Evolutionary conservation across 208 protist species (phyloP).

Genomic region (Leishmania tarentolae): DNA sequence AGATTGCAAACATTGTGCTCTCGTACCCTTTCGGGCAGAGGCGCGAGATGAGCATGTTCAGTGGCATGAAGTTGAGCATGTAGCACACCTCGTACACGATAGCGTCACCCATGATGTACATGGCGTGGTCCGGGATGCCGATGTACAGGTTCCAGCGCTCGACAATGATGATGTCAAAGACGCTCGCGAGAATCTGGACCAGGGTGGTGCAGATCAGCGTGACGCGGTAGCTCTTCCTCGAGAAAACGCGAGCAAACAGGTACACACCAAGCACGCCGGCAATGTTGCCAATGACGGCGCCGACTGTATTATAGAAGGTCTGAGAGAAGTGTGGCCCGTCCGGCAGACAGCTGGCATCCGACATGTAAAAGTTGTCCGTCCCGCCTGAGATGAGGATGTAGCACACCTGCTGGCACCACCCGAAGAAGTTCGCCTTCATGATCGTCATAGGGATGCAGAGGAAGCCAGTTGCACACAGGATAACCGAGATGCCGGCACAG

Average conservation of each 20-base stretch:
- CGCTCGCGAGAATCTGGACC: slow-evolving; percentile 40
- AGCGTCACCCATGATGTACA: slow-evolving; percentile 71
- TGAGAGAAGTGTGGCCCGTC: slow-evolving; percentile 50
- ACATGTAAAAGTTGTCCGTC: slow-evolving; percentile 59
- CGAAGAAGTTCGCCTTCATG: slow-evolving; percentile 49
- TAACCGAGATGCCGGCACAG: slow-evolving; percentile 27
- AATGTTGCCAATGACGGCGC: slow-evolving; percentile 37
- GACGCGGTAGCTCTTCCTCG: slow-evolving; percentile 49
- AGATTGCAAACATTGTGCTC: slow-evolving; percentile 72
- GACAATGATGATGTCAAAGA: slow-evolving; percentile 73
- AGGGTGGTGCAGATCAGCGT: slow-evolving; percentile 57
- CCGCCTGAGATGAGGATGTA: slow-evolving; percentile 52
- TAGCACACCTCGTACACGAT: slow-evolving; percentile 63
- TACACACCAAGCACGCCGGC: slow-evolving; percentile 42
- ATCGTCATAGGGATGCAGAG: slow-evolving; percentile 38
- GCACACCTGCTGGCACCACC: slow-evolving; percentile 36
- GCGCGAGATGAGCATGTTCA: slow-evolving; percentile 75
- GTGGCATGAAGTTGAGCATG: slow-evolving; percentile 74
- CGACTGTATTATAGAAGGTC: slow-evolving; percentile 52
- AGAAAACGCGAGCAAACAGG: slow-evolving; percentile 47
- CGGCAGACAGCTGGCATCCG: slow-evolving; percentile 35
- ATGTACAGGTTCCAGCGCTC: slow-evolving; percentile 64
- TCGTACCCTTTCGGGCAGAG: slow-evolving; percentile 78
- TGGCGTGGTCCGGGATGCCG: slow-evolving; percentile 54
- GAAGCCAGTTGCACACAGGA: slow-evolving; percentile 42